Base-by-base conservation (phyloP, 371 early-diverging fungal genomes). In the Mucor circinelloides region DNA sequence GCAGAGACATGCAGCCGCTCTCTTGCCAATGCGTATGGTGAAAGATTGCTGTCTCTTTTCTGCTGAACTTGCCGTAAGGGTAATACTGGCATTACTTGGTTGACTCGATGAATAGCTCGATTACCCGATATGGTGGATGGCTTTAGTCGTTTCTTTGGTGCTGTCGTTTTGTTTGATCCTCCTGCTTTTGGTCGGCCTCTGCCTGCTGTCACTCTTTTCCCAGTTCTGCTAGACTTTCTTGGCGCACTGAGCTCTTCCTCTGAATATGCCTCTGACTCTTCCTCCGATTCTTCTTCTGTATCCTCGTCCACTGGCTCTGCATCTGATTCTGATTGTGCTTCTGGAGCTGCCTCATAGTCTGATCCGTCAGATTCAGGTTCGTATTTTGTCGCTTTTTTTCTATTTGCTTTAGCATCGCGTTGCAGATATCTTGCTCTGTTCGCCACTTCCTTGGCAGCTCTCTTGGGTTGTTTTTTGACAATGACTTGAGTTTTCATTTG, bases 1-100 rank as follows among this genome's bases (percentile, higher is more conserved):
- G 94, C 90, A 1, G 94, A 89, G 3, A 95, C 95, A 73, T 96
- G 96, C n/a, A 98, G 72, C 19, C 87, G 79, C 65, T 89, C 85
- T 28, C 94, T 86, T 0, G 94, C 95, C 23, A 80, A 71, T 66
- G 90, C 91, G 66, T 86, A 91, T 2, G 81, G 58, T 23, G 81
- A 78, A 56, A 36, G 57, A 60, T 19, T 42, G 13, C 68, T 27
- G 46, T 69, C 67, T n/a, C 48, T 21, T 25, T 36, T 34, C 17
- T 54, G 46, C n/a, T 54, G 46, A 6, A 72, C 69, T 23, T 48
- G 61, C 9, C 73, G 50, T 58, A 72, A 48, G 0, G 73, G 73
- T n/a, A 59, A 8, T 1, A 72, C 65, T 17, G 63, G 62, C 15
- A 46, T 28, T 2, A 28, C 50, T 63, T 66, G 68, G 13, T 72